These are phyloP conservation scores for Tubosaeta sp. DNA, from an alignment of 768 basidiomycete genomes.

Conservation along the genomic window DNA sequence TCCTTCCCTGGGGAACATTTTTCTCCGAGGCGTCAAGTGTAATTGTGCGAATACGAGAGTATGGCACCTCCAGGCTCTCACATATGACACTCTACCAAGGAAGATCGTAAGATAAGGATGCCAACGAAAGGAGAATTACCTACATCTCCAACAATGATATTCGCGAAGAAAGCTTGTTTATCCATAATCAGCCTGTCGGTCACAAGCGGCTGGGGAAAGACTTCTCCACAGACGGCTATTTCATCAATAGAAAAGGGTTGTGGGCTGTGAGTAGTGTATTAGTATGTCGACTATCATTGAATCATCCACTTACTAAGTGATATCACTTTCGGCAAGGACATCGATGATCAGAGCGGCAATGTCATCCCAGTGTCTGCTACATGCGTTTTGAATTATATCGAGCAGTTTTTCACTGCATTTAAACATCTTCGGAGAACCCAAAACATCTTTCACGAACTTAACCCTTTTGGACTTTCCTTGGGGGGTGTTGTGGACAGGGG, in stretches of 20 bases:
- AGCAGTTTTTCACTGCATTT: slow-evolving; percentile 37
- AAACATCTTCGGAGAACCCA: slow-evolving; percentile 37
- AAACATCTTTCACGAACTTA: slow-evolving; percentile 50
- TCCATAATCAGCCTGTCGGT: slow-evolving; percentile 52
- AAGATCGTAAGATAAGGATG: slow-evolving; percentile 5
- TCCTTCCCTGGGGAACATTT: slow-evolving; percentile 14
- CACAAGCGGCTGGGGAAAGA: slow-evolving; percentile 33
- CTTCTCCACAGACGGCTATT: slow-evolving; percentile 34
- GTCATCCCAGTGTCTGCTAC: slow-evolving; percentile 50
- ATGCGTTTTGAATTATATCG: slow-evolving; percentile 38
- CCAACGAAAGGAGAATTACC: not conserved
- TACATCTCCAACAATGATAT: slow-evolving; percentile 34
- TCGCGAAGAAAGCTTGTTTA: slow-evolving; percentile 45
- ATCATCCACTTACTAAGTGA: slow-evolving; percentile 42
- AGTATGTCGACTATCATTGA: not conserved
- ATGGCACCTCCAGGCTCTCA: slow-evolving; percentile 49
- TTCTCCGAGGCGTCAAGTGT: slow-evolving; percentile 24
- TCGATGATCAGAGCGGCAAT: slow-evolving; percentile 46
- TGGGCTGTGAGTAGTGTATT: slow-evolving; percentile 38
- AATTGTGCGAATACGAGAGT: slow-evolving; percentile 29
- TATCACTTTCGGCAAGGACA: slow-evolving; percentile 40
- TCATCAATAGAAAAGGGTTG: slow-evolving; percentile 50
- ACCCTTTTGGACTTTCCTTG: slow-evolving; percentile 36
- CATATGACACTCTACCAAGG: slow-evolving; percentile 41
- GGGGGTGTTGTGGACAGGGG: slow-evolving; percentile 36